Base-by-base conservation (phyloP, 1,284 basidiomycete species). In the Pseudozyma pruni region DNA sequence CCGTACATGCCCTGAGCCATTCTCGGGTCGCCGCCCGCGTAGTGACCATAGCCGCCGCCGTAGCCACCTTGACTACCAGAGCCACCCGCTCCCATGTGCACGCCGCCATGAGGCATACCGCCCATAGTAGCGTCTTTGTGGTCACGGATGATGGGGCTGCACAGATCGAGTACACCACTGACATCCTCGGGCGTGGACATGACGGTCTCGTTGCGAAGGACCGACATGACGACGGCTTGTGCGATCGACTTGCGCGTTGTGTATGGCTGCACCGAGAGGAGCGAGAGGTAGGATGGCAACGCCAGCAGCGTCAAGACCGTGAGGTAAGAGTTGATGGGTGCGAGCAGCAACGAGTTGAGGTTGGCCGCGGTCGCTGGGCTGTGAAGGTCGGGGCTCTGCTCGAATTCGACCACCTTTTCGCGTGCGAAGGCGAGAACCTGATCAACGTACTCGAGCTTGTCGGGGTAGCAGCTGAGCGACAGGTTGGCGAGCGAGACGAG, bases 391-490 rank as follows among this genome's bases (percentile, higher is more conserved):
- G 66, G 68, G 48, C 59, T 74, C 48, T 69, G 70, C 48, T 73
- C 75, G 31, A 67, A 68, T 41, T 75, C 75, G 41, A 59, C 59
- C 17, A 79, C 74, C 47, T 78, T 76, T 32, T 72, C 69, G 32
- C 74, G 58, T 25, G 80, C 80, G 41, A 80, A 81, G n/a, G 69
- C 78, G 1, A 81, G 70, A 8, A 81, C 72, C 60, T 81, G 80
- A 46, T 81, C 80, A 38, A 81, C 79, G 42, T 81, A 81, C 57
- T 81, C 80, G 33, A 81, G 72, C 44, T 75, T 75, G 56, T 81
- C 79, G 2, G 80, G 80, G 45, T 81, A 81, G 62, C 80, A 81
- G 58, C 72, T 78, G 25, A 81, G 68, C 34, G 76, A 80, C 13
- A 81, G 67, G 39, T 81, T 78, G 37, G 74, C 69, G 25, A 81